Percentiles rank a stretch among this genome's conserved stretches.
These are phyloP conservation scores for Pestalotiopsis fici DNA, from an alignment of 2,329 filamentous ascomycete genomes.

Conservation along the genomic window DNA sequence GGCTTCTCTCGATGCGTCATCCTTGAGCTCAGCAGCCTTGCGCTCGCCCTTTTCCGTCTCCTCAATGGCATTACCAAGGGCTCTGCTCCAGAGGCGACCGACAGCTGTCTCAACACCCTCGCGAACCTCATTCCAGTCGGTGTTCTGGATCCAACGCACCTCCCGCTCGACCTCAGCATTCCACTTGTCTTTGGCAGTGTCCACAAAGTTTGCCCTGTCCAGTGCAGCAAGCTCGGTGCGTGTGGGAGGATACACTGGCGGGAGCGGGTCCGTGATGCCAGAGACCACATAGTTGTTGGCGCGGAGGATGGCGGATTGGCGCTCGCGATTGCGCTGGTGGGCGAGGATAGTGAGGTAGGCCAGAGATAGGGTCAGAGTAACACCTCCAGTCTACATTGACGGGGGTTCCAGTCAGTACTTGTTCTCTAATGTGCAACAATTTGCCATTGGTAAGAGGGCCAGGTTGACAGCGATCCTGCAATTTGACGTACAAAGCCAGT, in stretches of 20 bases:
- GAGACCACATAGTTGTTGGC: constrained; percentile 57
- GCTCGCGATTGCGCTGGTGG: constrained; percentile 68
- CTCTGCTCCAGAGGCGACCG: constrained; percentile 44
- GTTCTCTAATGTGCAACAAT: constrained; percentile 10
- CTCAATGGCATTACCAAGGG: constrained; percentile 34
- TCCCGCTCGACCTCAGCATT: constrained; percentile 71
- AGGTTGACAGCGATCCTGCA: neutral
- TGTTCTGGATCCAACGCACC: constrained; percentile 65
- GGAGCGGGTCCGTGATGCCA: constrained; percentile 48
- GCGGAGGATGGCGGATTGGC: constrained; percentile 57
- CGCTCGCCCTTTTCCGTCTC: constrained; percentile 29
- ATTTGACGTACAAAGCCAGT: constrained; percentile 68
- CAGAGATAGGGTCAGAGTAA: constrained; percentile 72
- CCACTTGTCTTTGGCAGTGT: constrained; percentile 76
- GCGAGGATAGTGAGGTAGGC: constrained; percentile 72
- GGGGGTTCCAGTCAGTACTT: neutral
- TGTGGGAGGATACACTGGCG: constrained; percentile 47
- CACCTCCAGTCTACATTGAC: constrained; percentile 68
- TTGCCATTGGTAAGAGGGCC: neutral
- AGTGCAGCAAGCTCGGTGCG: constrained; percentile 52
- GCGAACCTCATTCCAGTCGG: constrained; percentile 65
- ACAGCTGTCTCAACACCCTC: constrained; percentile 56
- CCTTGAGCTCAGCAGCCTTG: constrained; percentile 20
- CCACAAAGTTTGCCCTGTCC: constrained; percentile 57
- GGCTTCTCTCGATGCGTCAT: neutral